Base-by-base conservation (phyloP, 148 eudicot genomes). In the Chenopodium berlandieri region DNA sequence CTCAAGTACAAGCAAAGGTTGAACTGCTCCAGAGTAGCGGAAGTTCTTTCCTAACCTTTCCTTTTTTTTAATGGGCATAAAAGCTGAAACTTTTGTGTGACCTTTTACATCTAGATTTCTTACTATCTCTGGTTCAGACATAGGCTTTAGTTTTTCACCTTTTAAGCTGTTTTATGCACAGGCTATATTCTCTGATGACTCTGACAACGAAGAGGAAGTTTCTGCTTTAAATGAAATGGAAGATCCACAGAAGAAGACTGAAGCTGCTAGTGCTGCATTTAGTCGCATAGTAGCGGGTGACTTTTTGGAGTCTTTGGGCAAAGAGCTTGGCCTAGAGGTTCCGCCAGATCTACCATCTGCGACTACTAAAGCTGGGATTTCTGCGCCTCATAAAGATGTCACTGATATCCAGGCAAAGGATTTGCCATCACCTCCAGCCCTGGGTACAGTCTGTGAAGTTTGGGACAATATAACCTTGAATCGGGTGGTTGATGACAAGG, bases 131-230 rank as follows among this genome's bases (percentile, higher is more conserved):
- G 37, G 71, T 30, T 16, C 52, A 63, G 64, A 69, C 32, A 27
- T 3, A 30, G 25, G 25, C 75, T 34, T 37, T 10, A 48, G 31
- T 23, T 25, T 68, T 75, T 75, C 54, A 30, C 48, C 62, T 75
- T 56, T 67, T 46, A 44, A 27, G 48, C 27, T 68, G 54, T 40
- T 73, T 77, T 75, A 63, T 67, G 37, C 83, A 78, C 88, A 95
- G 99, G 97, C 99, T 75, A 95, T 95, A 75, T 95, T 95, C 81
- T 92, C 97, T 54, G 99, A 95, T 84, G 97, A 93, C 75, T 91
- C 94, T 5, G 99, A 92, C 70, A 91, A 89, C 76, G 97, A 93
- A 84, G 91, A 67, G 81, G 95, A 86, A 34, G 83, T 8, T 73
- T 44, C 88, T 64, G 73, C 78, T 60, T 78, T 73, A 56, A 83